Evolutionary conservation across 768 basidiomycete genomes (phyloP).

Genomic region (Daedaleopsis nitida): DNA sequence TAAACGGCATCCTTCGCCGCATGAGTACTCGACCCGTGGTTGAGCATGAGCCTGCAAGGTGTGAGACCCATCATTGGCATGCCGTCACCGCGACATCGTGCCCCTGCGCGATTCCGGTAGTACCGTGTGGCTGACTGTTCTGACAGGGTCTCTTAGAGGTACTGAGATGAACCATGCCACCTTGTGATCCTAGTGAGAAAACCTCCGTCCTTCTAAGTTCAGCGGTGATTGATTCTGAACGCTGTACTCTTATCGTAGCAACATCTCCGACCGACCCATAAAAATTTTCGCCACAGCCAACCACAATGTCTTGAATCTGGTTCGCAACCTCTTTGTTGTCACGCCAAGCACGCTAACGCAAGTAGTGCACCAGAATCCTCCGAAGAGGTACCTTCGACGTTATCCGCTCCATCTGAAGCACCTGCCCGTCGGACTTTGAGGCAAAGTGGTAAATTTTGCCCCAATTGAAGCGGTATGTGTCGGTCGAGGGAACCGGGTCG

Average conservation of each 20-base stretch:
- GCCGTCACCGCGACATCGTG: background rate
- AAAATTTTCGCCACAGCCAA: background rate
- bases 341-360: background rate
- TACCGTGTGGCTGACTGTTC: background rate
- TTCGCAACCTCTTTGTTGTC: background rate
- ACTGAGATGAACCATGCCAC: background rate
- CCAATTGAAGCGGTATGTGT: background rate
- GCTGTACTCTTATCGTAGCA: background rate
- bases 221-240: slow-evolving; percentile 3
- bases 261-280: background rate
- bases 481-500: background rate
- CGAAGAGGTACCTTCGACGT: background rate
- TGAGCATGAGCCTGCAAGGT: background rate
- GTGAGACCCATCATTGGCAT: background rate
- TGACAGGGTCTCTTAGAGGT: background rate
- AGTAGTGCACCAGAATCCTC: background rate
- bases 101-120: background rate
- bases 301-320: background rate
- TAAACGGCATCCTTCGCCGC: background rate
- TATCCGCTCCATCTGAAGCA: background rate
- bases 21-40: background rate
- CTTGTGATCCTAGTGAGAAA: slow-evolving; percentile 5
- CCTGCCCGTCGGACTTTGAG: slow-evolving; percentile 11
- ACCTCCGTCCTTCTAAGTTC: background rate
- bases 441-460: background rate